Base-by-base conservation (phyloP, 2,329 filamentous ascomycete species). In the Fusarium praegraminearum region DNA sequence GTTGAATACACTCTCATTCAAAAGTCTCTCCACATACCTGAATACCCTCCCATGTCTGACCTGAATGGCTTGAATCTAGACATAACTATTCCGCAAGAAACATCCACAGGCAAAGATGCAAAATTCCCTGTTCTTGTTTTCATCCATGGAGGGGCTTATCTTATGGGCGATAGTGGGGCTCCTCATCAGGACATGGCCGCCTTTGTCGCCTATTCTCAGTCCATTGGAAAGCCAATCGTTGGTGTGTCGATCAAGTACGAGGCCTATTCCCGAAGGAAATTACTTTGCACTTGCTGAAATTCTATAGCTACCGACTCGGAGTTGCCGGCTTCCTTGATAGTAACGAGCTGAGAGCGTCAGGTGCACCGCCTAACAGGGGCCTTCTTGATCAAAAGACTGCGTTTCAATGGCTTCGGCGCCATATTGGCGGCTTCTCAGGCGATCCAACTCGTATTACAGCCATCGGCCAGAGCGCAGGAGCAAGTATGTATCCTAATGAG, bases 371-470 rank as follows among this genome's bases (percentile, higher is more conserved):
- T 3, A 59, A 59, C 0, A 59, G 52, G 16, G 52, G 57, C 2
- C 20, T 59, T 0, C 40, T 57, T 1, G 57, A 59, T 26, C 57
- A 59, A 28, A 46, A 57, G 20, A 57, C 40, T 1, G 57, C 33
- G 3, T 57, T 59, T 8, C 20, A 46, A 0, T 59, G 57, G 57
- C 12, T 47, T 40, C 32, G 20, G 12, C 33, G 3, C 0, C 26
- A 46, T 1, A 57, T 59, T 6, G 3, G 18, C 7, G 57, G 52
- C 3, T 59, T 59, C 16, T 26, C 18, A 1, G 57, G 57, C 13
- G 41, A 59, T 3, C 33, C 26, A 12, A 3, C 12, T 10, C 40
- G 33, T 0, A 26, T 57, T 0, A 59, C 22, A 1, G 51, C 41
- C 4, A 33, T 59, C 3, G 52, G 51, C 0, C 51, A 59, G 26